phyloP scores from a whole-genome alignment of 2,329 filamentous ascomycete genomes.

The Aspergillus sp. region DNA sequence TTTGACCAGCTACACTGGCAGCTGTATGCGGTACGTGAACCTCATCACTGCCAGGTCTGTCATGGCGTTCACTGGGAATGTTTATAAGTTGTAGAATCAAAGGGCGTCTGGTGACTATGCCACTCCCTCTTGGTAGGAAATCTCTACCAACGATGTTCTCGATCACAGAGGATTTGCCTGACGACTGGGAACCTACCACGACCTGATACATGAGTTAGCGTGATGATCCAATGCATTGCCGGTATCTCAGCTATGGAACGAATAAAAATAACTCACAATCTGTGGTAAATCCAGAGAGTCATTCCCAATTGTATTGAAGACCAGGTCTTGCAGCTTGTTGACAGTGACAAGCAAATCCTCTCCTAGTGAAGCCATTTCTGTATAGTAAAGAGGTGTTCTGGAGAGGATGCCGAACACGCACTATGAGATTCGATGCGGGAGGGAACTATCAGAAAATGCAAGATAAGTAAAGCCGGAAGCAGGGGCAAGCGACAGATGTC shows the following conservation, averaged over 20 bases:
- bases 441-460: not conserved
- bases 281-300: slow-evolving; percentile 95
- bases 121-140: slow-evolving; percentile 91
- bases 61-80: slow-evolving; percentile 66
- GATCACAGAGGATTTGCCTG: slow-evolving; percentile 95
- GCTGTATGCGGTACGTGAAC: slow-evolving; percentile 67
- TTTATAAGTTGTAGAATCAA: slow-evolving; percentile 98
- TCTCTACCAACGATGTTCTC: slow-evolving; percentile 98
- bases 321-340: slow-evolving; percentile 96
- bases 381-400: not conserved
- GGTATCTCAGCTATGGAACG: too few relatives aligned
- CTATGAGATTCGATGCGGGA: not conserved
- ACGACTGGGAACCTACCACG: slow-evolving; percentile 95
- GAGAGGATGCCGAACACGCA: not conserved
- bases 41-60: slow-evolving; percentile 60
- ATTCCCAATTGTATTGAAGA: slow-evolving; percentile 99
- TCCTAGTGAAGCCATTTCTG: slow-evolving; percentile 82
- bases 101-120: slow-evolving; percentile 89
- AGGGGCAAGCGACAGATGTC: not conserved
- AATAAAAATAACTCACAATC: slow-evolving; percentile 61
- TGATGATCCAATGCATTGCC: slow-evolving; percentile 3
- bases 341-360: slow-evolving; percentile 92
- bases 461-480: not conserved
- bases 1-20: slow-evolving; percentile 60
- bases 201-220: slow-evolving; percentile 54